Percentiles rank a stretch among this genome's conserved stretches.
These are phyloP conservation scores for Alternaria arbusti DNA, from an alignment of 2,329 filamentous ascomycete genomes.

Conservation along the genomic window DNA sequence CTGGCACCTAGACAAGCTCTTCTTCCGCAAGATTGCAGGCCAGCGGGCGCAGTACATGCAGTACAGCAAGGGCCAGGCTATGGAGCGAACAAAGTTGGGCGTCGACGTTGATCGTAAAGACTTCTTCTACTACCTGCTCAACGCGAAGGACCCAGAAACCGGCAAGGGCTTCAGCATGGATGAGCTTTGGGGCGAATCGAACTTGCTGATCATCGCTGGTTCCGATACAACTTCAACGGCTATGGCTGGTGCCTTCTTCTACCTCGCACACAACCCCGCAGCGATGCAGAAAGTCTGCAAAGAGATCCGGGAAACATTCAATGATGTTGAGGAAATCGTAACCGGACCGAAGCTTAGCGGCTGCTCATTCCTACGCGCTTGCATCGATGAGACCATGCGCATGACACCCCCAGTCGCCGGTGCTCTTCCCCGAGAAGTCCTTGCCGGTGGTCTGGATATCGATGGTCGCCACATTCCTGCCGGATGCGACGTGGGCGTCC, in stretches of 20 bases:
- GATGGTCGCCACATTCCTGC: conserved; percentile 46
- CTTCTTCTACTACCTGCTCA: conserved; percentile 57
- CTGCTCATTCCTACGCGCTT: conserved; percentile 47
- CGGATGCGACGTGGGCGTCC: conserved; percentile 46
- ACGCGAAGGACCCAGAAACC: conserved; percentile 56
- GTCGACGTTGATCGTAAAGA: conserved; percentile 52
- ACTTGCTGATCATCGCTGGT: conserved; percentile 58
- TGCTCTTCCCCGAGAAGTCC: conserved; percentile 47
- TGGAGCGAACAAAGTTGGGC: conserved; percentile 52
- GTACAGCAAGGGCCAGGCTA: conserved; percentile 52
- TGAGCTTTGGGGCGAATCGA: conserved; percentile 58
- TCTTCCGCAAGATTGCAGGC: conserved; percentile 54
- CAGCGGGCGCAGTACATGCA: conserved; percentile 52
- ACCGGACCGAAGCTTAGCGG: conserved; percentile 41
- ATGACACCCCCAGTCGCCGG: conserved; percentile 50
- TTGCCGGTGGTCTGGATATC: conserved; percentile 47
- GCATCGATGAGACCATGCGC: conserved; percentile 51
- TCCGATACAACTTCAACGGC: conserved; percentile 55
- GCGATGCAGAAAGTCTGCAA: conserved; percentile 41
- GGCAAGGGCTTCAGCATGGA: conserved; percentile 52
- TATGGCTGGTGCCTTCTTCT: conserved; percentile 52
- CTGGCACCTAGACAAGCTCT: conserved; percentile 52
- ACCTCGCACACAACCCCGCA: conserved; percentile 50
- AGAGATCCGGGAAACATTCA: conserved; percentile 44
- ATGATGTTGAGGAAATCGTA: conserved; percentile 48